Conservation (phyloP, 1,139 yeast species). For the Geotrichum fermentans region DNA sequence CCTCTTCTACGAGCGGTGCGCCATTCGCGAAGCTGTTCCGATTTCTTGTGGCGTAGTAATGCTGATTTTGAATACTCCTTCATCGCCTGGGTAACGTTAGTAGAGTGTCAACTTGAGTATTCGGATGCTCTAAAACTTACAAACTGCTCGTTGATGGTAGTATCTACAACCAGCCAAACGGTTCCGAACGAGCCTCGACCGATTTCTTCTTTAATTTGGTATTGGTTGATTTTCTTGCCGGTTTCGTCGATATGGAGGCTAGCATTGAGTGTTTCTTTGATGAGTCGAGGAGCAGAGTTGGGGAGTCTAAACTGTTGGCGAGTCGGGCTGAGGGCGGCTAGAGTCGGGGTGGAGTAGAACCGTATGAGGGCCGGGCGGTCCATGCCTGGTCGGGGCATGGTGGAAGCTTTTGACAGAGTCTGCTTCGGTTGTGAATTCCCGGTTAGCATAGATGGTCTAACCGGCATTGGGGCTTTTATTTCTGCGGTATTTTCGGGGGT, state of each 20-base stretch:
- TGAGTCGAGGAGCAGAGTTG: constrained; percentile 34
- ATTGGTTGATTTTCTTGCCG: constrained; percentile 42
- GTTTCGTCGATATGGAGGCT: constrained; percentile 34
- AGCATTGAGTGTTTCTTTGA: constrained; percentile 41
- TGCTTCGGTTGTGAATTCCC: background rate
- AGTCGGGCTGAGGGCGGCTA: constrained; percentile 34
- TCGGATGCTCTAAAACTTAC: too few species aligned
- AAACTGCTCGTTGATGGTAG: constrained; percentile 42
- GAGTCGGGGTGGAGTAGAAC: constrained; percentile 36
- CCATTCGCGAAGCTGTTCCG: constrained; percentile 16
- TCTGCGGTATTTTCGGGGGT: background rate
- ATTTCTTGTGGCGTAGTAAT: constrained; percentile 38
- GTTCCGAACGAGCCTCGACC: constrained; percentile 91
- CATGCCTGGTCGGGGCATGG: background rate
- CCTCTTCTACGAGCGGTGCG: constrained; percentile 12
- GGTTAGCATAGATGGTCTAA: background rate
- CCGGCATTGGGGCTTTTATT: background rate
- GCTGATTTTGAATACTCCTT: constrained; percentile 53
- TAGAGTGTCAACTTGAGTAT: too few species aligned
- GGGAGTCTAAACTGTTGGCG: constrained; percentile 39
- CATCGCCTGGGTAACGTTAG: constrained; percentile 46
- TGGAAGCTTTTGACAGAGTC: background rate
- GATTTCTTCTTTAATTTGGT: constrained; percentile 56
- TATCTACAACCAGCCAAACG: constrained; percentile 77
- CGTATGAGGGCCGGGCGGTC: constrained; percentile 29